These are phyloP conservation scores for Wickerhamiella infanticola DNA, from an alignment of 1,139 yeast species.

Conservation along the genomic window DNA sequence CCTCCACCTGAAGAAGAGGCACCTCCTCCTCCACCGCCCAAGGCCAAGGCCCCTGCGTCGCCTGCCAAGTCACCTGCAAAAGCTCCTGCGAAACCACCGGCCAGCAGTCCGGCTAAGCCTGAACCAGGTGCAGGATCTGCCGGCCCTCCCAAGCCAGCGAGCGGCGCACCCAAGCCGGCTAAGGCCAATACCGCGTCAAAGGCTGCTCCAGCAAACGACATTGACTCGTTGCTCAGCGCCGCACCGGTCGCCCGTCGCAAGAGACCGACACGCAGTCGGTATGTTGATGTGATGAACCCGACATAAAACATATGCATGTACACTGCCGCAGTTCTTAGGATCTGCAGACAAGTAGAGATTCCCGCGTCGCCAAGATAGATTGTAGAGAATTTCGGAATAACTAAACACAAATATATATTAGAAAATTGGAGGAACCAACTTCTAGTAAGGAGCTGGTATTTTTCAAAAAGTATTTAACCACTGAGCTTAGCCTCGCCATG, in stretches of 20 bases:
- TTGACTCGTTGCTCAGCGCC: slow-evolving; percentile 50
- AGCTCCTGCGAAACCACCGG: slow-evolving; percentile 20
- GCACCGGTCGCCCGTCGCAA: slow-evolving; percentile 37
- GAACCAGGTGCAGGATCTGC: slow-evolving; percentile 5
- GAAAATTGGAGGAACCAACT: neutral
- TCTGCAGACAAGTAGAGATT: too few relatives aligned
- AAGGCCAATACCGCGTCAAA: slow-evolving; percentile 2
- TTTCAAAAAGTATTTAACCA: neutral
- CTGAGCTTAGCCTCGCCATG: neutral
- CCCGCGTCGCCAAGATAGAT: too few relatives aligned
- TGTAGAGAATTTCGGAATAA: too few relatives aligned
- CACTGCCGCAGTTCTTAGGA: neutral
- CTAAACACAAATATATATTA: neutral
- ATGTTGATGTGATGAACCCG: slow-evolving; percentile 60
- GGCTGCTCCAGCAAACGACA: slow-evolving; percentile 27
- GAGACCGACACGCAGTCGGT: slow-evolving; percentile 57
- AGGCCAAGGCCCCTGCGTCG: slow-evolving; percentile 23
- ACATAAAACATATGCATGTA: slow-evolving; percentile 3
- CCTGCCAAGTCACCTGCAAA: slow-evolving; percentile 12
- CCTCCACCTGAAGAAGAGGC: slow-evolving; percentile 52
- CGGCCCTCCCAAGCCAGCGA: slow-evolving; percentile 3
- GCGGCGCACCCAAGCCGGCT: slow-evolving; percentile 15
- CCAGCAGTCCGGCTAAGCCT: slow-evolving; percentile 19
- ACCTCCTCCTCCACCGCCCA: slow-evolving; percentile 61
- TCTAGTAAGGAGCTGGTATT: neutral